These are phyloP conservation scores for Lichtheimia ramosa DNA, from an alignment of 371 early-diverging fungal species.

Conservation along the genomic window DNA sequence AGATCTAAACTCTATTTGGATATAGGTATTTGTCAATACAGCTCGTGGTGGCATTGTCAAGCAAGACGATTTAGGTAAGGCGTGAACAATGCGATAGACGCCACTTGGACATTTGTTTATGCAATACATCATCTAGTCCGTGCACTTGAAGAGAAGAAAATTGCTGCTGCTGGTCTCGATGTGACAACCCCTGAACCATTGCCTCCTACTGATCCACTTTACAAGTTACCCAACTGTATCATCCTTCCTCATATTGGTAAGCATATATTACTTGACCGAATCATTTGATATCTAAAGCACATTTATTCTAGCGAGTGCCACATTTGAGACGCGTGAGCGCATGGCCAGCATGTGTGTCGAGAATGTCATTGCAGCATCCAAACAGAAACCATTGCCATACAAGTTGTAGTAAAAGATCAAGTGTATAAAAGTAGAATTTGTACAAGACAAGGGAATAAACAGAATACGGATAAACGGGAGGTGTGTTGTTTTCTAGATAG, in stretches of 20 bases:
- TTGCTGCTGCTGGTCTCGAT: constrained; percentile 81
- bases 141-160: constrained; percentile 63
- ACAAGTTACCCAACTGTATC: constrained; percentile 62
- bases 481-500: constrained; percentile 24
- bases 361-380: constrained; percentile 23
- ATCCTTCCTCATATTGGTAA: constrained; percentile 73
- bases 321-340: constrained; percentile 77
- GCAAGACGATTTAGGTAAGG: constrained; percentile 65
- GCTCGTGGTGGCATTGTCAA: constrained; percentile 81
- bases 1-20: not conserved
- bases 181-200: constrained; percentile 90
- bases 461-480: not conserved
- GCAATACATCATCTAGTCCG: constrained; percentile 25
- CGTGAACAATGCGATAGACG: not conserved
- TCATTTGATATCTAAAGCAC: not conserved
- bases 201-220: constrained; percentile 58
- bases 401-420: constrained; percentile 4
- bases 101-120: not conserved
- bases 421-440: not conserved
- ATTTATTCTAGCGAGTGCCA: constrained; percentile 65
- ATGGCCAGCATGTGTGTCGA: constrained; percentile 63
- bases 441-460: constrained; percentile 7
- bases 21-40: constrained; percentile 76
- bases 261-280: not conserved
- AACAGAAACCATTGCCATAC: constrained; percentile 17